phyloP scores from a whole-genome alignment of 2,329 filamentous ascomycete species.

The Didymella lethalis region DNA sequence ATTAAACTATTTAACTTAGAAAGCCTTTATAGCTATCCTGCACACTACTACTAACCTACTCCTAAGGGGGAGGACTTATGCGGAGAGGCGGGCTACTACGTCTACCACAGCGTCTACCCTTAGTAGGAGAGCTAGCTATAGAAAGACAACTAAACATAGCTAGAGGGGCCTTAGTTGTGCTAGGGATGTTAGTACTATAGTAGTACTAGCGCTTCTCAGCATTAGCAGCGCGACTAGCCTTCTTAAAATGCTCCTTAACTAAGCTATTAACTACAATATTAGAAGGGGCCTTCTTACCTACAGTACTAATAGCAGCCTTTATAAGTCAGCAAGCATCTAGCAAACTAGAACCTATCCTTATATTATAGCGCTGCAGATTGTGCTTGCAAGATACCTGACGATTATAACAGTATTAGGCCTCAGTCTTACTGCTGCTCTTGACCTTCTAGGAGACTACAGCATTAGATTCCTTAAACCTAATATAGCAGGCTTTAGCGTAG shows the following conservation, averaged over 20 bases:
- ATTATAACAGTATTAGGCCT: background rate
- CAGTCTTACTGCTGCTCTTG: background rate
- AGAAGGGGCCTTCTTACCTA: background rate
- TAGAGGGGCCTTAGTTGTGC: background rate
- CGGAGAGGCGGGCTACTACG: background rate
- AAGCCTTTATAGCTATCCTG: conserved; percentile 1
- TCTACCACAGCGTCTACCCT: background rate
- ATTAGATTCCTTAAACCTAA: background rate
- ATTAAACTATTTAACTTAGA: conserved; percentile 4
- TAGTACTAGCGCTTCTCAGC: conserved; percentile 7
- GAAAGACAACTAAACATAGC: background rate
- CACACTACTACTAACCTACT: too few species aligned
- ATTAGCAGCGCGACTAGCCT: conserved; percentile 3
- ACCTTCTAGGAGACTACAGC: background rate
- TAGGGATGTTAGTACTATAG: conserved; percentile 6
- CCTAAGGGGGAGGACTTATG: background rate
- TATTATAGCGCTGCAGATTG: background rate
- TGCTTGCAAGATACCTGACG: background rate
- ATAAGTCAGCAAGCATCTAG: background rate
- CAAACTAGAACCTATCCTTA: background rate
- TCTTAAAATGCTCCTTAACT: conserved; percentile 3
- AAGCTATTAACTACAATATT: conserved; percentile 1
- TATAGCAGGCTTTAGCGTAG: too few species aligned
- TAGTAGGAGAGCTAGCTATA: background rate
- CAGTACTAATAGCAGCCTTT: conserved; percentile 1